A percentile compares a stretch with the other conserved stretches of the same genome.
These are phyloP conservation scores for Zymoseptoria ardabiliae DNA, from an alignment of 2,329 filamentous ascomycete genomes.

Conservation along the genomic window DNA sequence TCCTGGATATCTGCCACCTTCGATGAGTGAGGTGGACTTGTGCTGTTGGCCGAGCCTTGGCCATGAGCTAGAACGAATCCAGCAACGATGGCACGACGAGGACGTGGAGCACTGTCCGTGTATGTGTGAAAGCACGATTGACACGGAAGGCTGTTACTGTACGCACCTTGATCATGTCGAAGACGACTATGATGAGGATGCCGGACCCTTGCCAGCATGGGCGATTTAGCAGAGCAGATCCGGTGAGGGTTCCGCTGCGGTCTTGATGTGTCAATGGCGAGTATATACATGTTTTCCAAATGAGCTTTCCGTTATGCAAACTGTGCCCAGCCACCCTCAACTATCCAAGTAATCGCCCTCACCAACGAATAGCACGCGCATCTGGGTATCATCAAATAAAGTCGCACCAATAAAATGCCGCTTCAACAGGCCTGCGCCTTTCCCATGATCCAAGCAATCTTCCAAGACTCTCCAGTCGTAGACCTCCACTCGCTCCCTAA, in stretches of 20 bases:
- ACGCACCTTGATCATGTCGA: background rate
- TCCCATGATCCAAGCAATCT: slow-evolving; percentile 14
- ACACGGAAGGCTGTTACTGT: background rate
- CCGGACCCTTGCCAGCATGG: background rate
- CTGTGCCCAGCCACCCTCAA: background rate
- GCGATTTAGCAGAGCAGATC: background rate
- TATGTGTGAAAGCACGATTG: background rate
- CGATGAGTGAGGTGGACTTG: background rate
- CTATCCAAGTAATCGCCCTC: slow-evolving; percentile 6
- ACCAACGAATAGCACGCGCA: slow-evolving; percentile 18
- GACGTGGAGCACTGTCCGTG: background rate
- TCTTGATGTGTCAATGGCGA: background rate
- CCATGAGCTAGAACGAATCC: background rate
- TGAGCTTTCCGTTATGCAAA: background rate
- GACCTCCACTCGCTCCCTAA: slow-evolving; percentile 25
- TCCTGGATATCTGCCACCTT: background rate
- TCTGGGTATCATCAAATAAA: slow-evolving; percentile 19
- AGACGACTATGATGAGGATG: background rate
- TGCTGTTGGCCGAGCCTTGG: background rate
- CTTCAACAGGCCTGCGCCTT: slow-evolving; percentile 12
- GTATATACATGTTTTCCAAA: background rate
- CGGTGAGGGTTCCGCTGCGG: background rate
- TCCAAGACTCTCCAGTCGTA: slow-evolving; percentile 30
- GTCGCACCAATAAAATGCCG: slow-evolving; percentile 24
- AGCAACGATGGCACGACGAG: background rate